These are phyloP conservation scores for Lachancea lanzarotensis DNA, from an alignment of 805 yeast species.

Conservation along the genomic window DNA sequence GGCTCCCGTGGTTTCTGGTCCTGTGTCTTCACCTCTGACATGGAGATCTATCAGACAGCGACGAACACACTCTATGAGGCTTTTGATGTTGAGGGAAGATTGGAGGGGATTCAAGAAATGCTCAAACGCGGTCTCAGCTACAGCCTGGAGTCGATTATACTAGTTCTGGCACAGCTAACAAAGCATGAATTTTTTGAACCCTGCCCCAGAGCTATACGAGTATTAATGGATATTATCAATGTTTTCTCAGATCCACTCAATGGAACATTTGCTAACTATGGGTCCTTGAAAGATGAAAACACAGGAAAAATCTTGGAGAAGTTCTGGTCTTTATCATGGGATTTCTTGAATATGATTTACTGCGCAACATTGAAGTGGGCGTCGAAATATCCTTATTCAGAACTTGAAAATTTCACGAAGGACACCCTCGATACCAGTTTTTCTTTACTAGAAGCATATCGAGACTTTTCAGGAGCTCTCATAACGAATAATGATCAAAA, in stretches of 20 bases:
- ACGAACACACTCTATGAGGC: constrained; percentile 67
- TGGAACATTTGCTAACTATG: constrained; percentile 43
- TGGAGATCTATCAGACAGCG: constrained; percentile 56
- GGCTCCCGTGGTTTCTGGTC: constrained; percentile 67
- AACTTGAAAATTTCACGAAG: constrained; percentile 73
- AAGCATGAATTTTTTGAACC: constrained; percentile 55
- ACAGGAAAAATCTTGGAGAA: constrained; percentile 28
- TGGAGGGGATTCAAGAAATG: constrained; percentile 61
- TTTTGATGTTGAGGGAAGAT: constrained; percentile 72
- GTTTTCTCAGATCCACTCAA: constrained; percentile 59
- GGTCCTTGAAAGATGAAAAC: constrained; percentile 19
- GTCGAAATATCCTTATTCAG: constrained; percentile 43
- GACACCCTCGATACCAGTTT: constrained; percentile 79
- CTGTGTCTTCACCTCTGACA: constrained; percentile 58
- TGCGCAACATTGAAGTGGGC: constrained; percentile 74
- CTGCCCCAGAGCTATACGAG: constrained; percentile 65
- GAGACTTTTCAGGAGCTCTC: constrained; percentile 39
- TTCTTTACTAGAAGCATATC: constrained; percentile 56
- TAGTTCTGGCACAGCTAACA: constrained; percentile 41
- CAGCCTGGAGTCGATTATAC: constrained; percentile 44
- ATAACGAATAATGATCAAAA: constrained; percentile 22
- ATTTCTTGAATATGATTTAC: constrained; percentile 61
- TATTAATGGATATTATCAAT: constrained; percentile 64
- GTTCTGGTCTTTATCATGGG: constrained; percentile 74
- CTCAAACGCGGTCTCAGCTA: constrained; percentile 39